Evolutionary conservation across 352 stramenopile species (phyloP).

Genomic region (Globisporangium emineosum): DNA sequence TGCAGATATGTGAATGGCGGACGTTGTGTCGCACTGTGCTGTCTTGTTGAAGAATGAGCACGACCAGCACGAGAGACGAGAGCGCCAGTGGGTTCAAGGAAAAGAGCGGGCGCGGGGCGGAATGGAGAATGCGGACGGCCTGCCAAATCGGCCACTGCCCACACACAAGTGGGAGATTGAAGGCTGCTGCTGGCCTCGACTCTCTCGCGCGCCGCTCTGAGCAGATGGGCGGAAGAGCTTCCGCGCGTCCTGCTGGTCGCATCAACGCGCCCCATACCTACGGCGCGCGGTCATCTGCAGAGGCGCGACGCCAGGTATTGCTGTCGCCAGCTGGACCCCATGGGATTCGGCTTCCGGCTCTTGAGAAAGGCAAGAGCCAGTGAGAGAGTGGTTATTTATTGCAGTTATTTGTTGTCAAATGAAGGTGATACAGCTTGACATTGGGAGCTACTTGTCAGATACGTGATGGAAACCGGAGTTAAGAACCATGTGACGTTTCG

Average conservation of each 20-base stretch:
- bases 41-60: conserved; percentile 13
- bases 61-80: too few species aligned
- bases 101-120: background rate
- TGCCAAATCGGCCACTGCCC: background rate
- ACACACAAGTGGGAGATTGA: background rate
- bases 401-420: background rate
- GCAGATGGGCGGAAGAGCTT: conserved; percentile 4
- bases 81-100: background rate
- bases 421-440: background rate
- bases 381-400: background rate
- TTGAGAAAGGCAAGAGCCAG: background rate
- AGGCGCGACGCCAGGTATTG: conserved; percentile 7
- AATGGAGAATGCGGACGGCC: background rate
- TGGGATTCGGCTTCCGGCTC: background rate
- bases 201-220: background rate
- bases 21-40: background rate
- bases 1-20: too few species aligned
- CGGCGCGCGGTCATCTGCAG: background rate
- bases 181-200: background rate
- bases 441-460: background rate
- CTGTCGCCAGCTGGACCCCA: conserved; percentile 2
- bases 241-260: conserved; percentile 1
- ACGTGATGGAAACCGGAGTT: background rate
- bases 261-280: background rate
- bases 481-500: background rate